Percentiles rank a stretch among this genome's conserved stretches.
These are phyloP conservation scores for Sinapis alba DNA, from an alignment of 441 rosid genomes.

Conservation along the genomic window DNA sequence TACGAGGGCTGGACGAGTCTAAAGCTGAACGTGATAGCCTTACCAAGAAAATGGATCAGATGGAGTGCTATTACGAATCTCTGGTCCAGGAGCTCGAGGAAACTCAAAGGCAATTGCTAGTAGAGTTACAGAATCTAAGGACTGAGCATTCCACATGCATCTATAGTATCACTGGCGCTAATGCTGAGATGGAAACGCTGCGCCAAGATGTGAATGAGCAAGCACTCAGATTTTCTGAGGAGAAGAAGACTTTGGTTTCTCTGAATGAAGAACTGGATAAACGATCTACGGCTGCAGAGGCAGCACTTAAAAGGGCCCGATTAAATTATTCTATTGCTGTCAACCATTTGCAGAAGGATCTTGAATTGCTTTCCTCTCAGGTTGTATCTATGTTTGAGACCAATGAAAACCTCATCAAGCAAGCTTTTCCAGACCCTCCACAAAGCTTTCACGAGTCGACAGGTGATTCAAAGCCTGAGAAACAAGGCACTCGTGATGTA, in stretches of 20 bases:
- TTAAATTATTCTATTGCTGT: conserved; percentile 97
- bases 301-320: conserved; percentile 94
- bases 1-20: conserved; percentile 87
- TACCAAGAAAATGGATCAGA: conserved; percentile 92
- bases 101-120: conserved; percentile 90
- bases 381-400: conserved; percentile 91
- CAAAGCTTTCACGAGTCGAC: conserved; percentile 45
- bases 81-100: conserved; percentile 98
- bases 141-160: conserved; percentile 85
- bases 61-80: conserved; percentile 99
- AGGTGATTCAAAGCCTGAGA: conserved; percentile 44
- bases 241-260: conserved; percentile 65
- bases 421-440: conserved; percentile 73
- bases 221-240: conserved; percentile 64
- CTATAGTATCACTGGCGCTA: conserved; percentile 67
- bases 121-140: conserved; percentile 90
- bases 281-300: conserved; percentile 79
- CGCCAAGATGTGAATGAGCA: conserved; percentile 69
- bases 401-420: conserved; percentile 86
- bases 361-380: conserved; percentile 91
- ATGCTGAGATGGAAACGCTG: conserved; percentile 87
- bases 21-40: conserved; percentile 89
- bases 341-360: conserved; percentile 95
- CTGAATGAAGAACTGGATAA: conserved; percentile 81
- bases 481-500: conserved; percentile 44